Base-by-base conservation (phyloP, 78 protist genomes). In the Diacronema lutheri region DNA sequence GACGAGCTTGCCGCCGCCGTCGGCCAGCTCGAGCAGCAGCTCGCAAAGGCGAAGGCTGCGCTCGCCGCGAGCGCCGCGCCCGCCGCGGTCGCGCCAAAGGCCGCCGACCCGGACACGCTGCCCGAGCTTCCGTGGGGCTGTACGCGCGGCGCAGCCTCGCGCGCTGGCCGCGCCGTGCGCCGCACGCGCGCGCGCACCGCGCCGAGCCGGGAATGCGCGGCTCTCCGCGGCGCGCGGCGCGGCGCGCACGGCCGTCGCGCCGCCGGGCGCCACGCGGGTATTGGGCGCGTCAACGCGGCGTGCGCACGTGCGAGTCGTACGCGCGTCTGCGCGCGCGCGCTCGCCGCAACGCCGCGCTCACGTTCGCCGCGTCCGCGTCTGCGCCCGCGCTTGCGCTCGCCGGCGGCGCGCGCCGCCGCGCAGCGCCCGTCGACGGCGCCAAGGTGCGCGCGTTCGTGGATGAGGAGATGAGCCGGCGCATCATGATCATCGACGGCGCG, bases 401-500 rank as follows among this genome's bases (percentile, higher is more conserved):
- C 44, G 7, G 0, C 44, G 29, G 11, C 44, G 38, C 29, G 10
- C 50, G 50, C 50, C 50, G 50, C 50, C 31, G 4, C 26, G 79
- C 79, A 14, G 79, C 14, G 35, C 4, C 4, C 35, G 29, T 13
- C 6, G 79, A 71, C 57, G 79, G 55, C 10, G 38, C 7, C 13
- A 26, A 3, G 65, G 19, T 76, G 31, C 31, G 4, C 33, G 41
- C 1, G 38, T 76, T 55, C 65, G 0, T 78, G n/a, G 31, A 11
- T 7, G 37, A 81, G 56, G 56, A 71, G 41, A 25, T 94, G 64
- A 26, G n/a, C 60, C 89, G 91, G 93, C 76, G 97, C 71, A 93
- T 96, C 72, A 82, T 90, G 94, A 56, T 95, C 31, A 44, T 97
- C 38, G 99, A 97, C 72, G 99, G 99, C 40, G 99, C 96, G 19